These are phyloP conservation scores for Cantharellus anzutake DNA, from an alignment of 768 basidiomycete genomes.

Conservation along the genomic window DNA sequence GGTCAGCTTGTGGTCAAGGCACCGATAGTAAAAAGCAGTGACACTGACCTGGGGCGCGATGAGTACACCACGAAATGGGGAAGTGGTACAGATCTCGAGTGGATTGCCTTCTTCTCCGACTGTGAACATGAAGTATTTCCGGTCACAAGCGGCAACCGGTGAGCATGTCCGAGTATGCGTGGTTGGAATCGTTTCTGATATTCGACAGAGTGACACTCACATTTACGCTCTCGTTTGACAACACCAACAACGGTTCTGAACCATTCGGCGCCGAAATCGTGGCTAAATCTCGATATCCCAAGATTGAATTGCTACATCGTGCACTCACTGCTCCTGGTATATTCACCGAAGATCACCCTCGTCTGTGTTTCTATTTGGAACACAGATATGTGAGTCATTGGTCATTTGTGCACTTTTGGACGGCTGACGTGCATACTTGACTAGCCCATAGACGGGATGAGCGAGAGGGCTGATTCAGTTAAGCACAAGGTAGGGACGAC, in stretches of 20 bases:
- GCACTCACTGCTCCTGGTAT: background rate
- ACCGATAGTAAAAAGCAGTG: background rate
- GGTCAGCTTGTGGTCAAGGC: slow-evolving; percentile 22
- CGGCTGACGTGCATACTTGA: background rate
- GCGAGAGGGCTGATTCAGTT: background rate
- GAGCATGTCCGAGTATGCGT: background rate
- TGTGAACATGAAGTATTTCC: slow-evolving; percentile 28
- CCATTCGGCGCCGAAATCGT: background rate
- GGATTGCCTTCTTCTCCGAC: slow-evolving; percentile 26
- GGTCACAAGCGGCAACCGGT: slow-evolving; percentile 23
- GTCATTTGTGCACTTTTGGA: background rate
- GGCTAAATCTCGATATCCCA: background rate
- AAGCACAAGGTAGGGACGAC: background rate
- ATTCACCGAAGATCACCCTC: background rate
- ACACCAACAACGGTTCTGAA: background rate
- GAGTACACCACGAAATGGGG: background rate
- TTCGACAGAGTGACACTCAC: background rate
- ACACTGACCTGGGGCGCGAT: background rate
- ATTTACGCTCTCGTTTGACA: background rate
- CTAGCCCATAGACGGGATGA: background rate
- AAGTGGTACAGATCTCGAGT: slow-evolving; percentile 13
- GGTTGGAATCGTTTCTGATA: background rate
- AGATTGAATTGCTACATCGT: background rate
- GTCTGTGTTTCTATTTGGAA: background rate
- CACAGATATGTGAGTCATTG: background rate